Conservation (phyloP, 371 early-diverging fungal species). For the Capillidium rhysosporum region DNA sequence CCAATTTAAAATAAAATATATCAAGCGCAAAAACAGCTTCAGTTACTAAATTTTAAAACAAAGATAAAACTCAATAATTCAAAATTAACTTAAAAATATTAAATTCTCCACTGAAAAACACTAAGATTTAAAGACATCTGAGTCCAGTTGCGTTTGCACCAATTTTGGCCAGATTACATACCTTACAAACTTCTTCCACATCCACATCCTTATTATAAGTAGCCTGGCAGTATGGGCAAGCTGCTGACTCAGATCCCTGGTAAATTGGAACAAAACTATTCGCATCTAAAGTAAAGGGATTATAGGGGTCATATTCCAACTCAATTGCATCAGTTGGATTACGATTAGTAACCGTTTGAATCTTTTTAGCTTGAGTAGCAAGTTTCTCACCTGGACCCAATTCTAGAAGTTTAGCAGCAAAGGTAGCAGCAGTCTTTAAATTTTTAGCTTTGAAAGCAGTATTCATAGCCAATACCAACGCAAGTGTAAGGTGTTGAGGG, state of each 20-base stretch:
- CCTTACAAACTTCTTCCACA: slow-evolving; percentile 53
- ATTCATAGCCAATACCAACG: slow-evolving; percentile 64
- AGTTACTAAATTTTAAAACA: too few species aligned
- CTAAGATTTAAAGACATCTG: slow-evolving; percentile 7
- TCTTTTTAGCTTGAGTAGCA: slow-evolving; percentile 65
- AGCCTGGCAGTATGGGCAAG: slow-evolving; percentile 75
- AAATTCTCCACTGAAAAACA: too few species aligned
- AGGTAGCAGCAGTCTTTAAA: slow-evolving; percentile 53
- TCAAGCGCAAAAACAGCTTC: too few species aligned
- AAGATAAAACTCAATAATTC: too few species aligned
- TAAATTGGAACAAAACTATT: slow-evolving; percentile 69
- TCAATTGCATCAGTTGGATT: slow-evolving; percentile 56
- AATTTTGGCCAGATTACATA: slow-evolving; percentile 62
- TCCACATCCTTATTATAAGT: slow-evolving; percentile 64
- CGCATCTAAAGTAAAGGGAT: slow-evolving; percentile 72
- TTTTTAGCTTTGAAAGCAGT: slow-evolving; percentile 60
- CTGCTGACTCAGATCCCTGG: slow-evolving; percentile 46
- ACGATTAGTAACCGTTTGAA: slow-evolving; percentile 54
- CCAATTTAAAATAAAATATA: too few species aligned
- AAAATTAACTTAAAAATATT: too few species aligned
- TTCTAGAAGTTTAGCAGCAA: slow-evolving; percentile 76
- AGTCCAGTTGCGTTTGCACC: slow-evolving; percentile 26
- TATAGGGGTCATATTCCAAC: slow-evolving; percentile 83
- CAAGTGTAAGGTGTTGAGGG: slow-evolving; percentile 62
- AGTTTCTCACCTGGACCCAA: slow-evolving; percentile 52